phyloP scores from a whole-genome alignment of 345 rosid species.

The Pistacia vera region DNA sequence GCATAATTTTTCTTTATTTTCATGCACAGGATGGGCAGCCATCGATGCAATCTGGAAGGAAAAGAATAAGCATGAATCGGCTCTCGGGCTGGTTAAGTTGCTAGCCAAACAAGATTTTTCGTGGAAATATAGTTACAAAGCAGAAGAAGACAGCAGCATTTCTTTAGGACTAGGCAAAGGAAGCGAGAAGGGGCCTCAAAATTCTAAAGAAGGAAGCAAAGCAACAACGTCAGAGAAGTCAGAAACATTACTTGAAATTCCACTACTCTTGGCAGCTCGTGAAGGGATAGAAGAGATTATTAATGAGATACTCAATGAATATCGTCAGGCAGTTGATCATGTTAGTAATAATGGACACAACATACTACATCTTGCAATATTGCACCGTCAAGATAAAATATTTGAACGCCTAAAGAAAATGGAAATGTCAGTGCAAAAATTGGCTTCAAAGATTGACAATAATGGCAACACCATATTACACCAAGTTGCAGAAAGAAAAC shows the following conservation, averaged over 20 bases:
- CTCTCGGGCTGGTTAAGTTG: background rate
- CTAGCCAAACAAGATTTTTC: background rate
- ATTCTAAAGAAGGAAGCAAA: background rate
- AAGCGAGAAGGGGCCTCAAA: background rate
- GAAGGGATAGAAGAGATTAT: background rate
- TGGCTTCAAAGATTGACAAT: slow-evolving; percentile 1
- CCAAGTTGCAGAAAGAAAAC: background rate
- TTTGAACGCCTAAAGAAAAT: background rate
- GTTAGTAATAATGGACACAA: background rate
- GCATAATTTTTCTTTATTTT: background rate
- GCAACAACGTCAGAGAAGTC: background rate
- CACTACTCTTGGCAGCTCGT: background rate
- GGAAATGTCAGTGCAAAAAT: background rate
- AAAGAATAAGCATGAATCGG: background rate
- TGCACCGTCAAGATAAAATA: background rate
- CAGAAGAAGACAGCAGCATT: background rate
- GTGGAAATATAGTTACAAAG: background rate
- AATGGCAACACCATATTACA: background rate
- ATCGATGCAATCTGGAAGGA: background rate
- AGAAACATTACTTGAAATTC: background rate
- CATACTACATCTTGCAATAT: background rate
- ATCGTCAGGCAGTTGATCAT: background rate
- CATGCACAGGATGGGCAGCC: background rate
- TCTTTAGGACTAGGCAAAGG: slow-evolving; percentile 3
- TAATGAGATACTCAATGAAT: background rate